Percentiles rank a stretch among this genome's conserved stretches.
These are phyloP conservation scores for Linanthus parryae DNA, from an alignment of 148 eudicot species.

Conservation along the genomic window DNA sequence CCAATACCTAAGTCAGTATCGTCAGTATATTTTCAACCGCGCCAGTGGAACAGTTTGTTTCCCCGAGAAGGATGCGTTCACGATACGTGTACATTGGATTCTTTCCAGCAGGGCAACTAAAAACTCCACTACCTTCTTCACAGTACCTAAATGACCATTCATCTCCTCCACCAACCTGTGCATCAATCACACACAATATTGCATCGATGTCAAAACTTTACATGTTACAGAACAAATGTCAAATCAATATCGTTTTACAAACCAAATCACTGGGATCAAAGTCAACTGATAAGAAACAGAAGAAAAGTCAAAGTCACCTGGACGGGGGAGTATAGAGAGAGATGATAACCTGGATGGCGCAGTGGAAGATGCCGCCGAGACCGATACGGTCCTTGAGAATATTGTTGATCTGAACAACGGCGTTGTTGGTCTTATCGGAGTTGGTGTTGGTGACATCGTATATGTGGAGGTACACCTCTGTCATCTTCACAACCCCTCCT, in stretches of 20 bases:
- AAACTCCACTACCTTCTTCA: constrained; percentile 92
- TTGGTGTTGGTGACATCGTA: constrained; percentile 84
- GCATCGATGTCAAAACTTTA: no score
- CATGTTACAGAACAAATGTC: no score
- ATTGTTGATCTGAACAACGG: constrained; percentile 80
- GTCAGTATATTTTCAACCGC: constrained; percentile 69
- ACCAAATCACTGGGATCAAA: no score
- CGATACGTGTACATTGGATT: constrained; percentile 96
- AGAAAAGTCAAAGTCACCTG: no score
- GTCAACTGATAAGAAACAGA: no score
- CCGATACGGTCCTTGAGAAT: constrained; percentile 90
- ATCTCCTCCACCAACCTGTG: constrained; percentile 79
- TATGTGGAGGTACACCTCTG: constrained; percentile 64
- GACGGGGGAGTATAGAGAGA: background rate
- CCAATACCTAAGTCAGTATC: constrained; percentile 94
- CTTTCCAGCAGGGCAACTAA: constrained; percentile 79
- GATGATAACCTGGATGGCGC: constrained; percentile 70
- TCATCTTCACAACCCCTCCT: constrained; percentile 35
- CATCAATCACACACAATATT: constrained; percentile 15
- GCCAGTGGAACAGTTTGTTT: constrained; percentile 46
- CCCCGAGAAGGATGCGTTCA: constrained; percentile 74
- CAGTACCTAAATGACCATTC: constrained; percentile 99
- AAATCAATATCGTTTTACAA: no score
- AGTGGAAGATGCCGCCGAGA: constrained; percentile 83
- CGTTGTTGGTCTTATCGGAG: constrained; percentile 77